phyloP scores from a whole-genome alignment of 495 filamentous ascomycete genomes.

The Hypoxylon lenormandii region DNA sequence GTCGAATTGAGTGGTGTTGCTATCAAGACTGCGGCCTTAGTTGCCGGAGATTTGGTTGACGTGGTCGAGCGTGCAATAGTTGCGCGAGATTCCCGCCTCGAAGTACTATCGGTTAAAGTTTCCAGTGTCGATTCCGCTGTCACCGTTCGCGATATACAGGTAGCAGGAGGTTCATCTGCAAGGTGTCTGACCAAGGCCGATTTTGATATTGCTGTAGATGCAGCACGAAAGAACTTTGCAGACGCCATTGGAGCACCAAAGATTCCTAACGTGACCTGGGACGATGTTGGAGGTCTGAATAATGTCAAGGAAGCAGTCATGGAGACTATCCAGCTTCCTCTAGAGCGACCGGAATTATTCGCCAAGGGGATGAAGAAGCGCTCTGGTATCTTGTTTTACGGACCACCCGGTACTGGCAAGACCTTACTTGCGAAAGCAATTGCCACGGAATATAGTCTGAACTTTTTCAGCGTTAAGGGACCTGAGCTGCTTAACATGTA shows the following conservation, averaged over 20 bases:
- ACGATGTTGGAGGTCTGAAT: slow-evolving; percentile 91
- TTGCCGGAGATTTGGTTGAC: slow-evolving; percentile 92
- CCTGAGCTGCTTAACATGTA: slow-evolving; percentile 99
- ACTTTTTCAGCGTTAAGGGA: slow-evolving; percentile 99
- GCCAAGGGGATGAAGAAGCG: slow-evolving; percentile 99
- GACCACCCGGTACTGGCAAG: slow-evolving; percentile 95
- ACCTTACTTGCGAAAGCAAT: slow-evolving; percentile 97
- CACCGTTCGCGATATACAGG: slow-evolving; percentile 80
- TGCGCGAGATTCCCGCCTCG: slow-evolving; percentile 77
- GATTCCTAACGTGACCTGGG: slow-evolving; percentile 96
- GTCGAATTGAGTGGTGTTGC: slow-evolving; percentile 86
- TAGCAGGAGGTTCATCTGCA: slow-evolving; percentile 87
- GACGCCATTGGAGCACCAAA: slow-evolving; percentile 97
- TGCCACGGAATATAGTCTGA: slow-evolving; percentile 96
- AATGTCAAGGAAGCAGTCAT: slow-evolving; percentile 96
- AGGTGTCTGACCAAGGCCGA: slow-evolving; percentile 84
- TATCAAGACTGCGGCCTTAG: slow-evolving; percentile 93
- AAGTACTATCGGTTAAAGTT: slow-evolving; percentile 67
- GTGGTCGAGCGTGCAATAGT: slow-evolving; percentile 89
- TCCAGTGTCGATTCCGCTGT: slow-evolving; percentile 60
- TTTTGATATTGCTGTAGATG: slow-evolving; percentile 90
- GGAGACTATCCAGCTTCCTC: slow-evolving; percentile 94
- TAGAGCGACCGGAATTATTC: slow-evolving; percentile 93
- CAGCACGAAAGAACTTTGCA: slow-evolving; percentile 95
- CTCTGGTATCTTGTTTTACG: slow-evolving; percentile 96